These are phyloP conservation scores for Heterobasidion parviporum DNA, from an alignment of 1,284 basidiomycete genomes.

Conservation along the genomic window DNA sequence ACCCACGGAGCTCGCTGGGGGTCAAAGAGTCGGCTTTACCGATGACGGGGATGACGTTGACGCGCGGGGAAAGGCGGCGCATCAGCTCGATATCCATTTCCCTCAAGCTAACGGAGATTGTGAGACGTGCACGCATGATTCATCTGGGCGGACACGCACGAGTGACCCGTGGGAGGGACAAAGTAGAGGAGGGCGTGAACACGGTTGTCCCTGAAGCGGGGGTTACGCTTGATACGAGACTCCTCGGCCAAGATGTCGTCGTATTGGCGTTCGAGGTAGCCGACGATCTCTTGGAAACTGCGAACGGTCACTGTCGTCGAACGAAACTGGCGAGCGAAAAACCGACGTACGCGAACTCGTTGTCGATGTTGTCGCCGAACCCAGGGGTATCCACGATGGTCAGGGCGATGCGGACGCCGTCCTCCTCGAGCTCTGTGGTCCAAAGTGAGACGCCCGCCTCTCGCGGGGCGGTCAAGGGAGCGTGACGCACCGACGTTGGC, in stretches of 20 bases:
- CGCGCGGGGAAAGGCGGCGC: constrained; percentile 91
- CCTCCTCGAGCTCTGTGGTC: constrained; percentile 87
- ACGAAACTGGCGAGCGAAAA: background rate
- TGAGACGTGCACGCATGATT: background rate
- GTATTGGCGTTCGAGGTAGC: constrained; percentile 97
- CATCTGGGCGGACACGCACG: constrained; percentile 30
- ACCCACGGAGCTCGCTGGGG: constrained; percentile 82
- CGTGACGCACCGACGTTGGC: constrained; percentile 77
- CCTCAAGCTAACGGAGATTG: constrained; percentile 53
- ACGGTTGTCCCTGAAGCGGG: constrained; percentile 96
- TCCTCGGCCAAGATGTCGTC: constrained; percentile 99
- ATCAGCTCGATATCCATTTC: constrained; percentile 99
- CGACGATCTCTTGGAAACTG: constrained; percentile 95
- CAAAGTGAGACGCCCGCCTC: too few relatives aligned
- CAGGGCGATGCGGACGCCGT: constrained; percentile 94
- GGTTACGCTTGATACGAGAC: constrained; percentile 99
- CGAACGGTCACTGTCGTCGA: background rate
- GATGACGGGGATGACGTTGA: constrained; percentile 98
- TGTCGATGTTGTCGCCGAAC: constrained; percentile 98
- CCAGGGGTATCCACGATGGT: constrained; percentile 99
- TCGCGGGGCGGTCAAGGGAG: background rate
- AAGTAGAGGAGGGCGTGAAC: constrained; percentile 97
- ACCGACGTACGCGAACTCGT: constrained; percentile 85
- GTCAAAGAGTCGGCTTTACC: constrained; percentile 97
- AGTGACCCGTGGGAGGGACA: constrained; percentile 88